These are phyloP conservation scores for Pythium coloratum DNA, from an alignment of 352 stramenopile species.

Conservation along the genomic window DNA sequence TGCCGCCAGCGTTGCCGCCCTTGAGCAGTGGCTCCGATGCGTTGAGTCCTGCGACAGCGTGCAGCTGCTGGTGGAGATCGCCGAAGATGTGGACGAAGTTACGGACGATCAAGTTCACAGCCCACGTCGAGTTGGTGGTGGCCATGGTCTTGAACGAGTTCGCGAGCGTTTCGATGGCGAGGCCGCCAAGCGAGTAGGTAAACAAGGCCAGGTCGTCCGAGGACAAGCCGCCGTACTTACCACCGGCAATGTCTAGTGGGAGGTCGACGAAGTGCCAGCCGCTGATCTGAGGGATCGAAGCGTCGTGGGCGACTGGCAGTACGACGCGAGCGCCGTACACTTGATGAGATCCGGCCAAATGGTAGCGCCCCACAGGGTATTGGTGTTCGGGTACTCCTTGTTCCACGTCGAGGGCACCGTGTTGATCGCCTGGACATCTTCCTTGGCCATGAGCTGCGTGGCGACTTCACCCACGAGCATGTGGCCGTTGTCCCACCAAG, in stretches of 20 bases:
- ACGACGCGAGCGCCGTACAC: slow-evolving; percentile 40
- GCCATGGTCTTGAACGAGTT: slow-evolving; percentile 44
- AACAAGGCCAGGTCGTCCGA: slow-evolving; percentile 28
- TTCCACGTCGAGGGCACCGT: slow-evolving; percentile 45
- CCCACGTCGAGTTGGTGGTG: slow-evolving; percentile 59
- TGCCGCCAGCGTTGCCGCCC: neutral
- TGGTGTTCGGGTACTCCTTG: slow-evolving; percentile 60
- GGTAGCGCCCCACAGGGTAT: slow-evolving; percentile 40
- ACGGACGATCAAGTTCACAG: slow-evolving; percentile 48
- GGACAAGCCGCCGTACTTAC: slow-evolving; percentile 36
- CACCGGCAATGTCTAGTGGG: slow-evolving; percentile 49
- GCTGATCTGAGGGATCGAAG: slow-evolving; percentile 45
- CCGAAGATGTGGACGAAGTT: slow-evolving; percentile 71
- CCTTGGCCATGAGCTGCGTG: slow-evolving; percentile 45
- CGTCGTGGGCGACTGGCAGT: slow-evolving; percentile 33
- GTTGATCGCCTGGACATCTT: slow-evolving; percentile 51
- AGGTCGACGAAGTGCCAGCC: slow-evolving; percentile 69
- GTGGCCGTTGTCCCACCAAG: slow-evolving; percentile 70
- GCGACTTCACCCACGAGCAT: slow-evolving; percentile 60
- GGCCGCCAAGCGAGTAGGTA: slow-evolving; percentile 39
- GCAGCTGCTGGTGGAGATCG: slow-evolving; percentile 55
- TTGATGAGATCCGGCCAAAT: slow-evolving; percentile 68
- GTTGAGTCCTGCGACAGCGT: slow-evolving; percentile 35
- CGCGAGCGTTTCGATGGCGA: slow-evolving; percentile 41
- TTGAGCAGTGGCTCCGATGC: neutral